Percentiles rank a stretch among this genome's conserved stretches.
phyloP scores from a whole-genome alignment of 1,284 basidiomycete species.

The Dichomitus squalens region DNA sequence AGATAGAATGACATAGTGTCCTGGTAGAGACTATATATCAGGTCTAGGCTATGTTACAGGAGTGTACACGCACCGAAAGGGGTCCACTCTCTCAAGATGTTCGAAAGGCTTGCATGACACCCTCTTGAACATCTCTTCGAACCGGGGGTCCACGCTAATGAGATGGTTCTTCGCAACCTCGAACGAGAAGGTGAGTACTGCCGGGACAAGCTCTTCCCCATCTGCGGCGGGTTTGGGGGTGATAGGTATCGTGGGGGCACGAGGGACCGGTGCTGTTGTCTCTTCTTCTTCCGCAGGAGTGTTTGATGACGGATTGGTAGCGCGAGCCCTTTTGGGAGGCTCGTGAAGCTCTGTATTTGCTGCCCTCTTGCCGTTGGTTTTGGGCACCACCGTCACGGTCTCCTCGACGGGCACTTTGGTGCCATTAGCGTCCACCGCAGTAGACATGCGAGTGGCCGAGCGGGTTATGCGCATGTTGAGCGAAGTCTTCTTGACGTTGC shows the following conservation, averaged over 20 bases:
- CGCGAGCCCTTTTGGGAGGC: constrained; percentile 15
- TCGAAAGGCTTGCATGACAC: constrained; percentile 78
- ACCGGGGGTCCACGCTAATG: constrained; percentile 67
- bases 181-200: constrained; percentile 73
- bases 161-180: constrained; percentile 77
- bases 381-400: not conserved
- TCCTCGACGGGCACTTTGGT: not conserved
- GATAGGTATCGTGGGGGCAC: not conserved
- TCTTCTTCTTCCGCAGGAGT: not conserved
- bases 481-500: no score
- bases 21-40: constrained; percentile 23
- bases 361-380: constrained; percentile 26
- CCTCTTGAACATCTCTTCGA: constrained; percentile 65
- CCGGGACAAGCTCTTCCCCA: constrained; percentile 50
- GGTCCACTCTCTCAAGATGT: constrained; percentile 68
- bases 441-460: constrained; percentile 35
- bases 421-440: constrained; percentile 1
- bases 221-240: constrained; percentile 6
- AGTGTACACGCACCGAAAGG: constrained; percentile 58
- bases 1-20: constrained; percentile 57
- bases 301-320: constrained; percentile 10
- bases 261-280: not conserved
- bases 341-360: constrained; percentile 7
- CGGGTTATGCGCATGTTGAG: constrained; percentile 42
- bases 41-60: not conserved